Conservation (phyloP, 1,284 basidiomycete species). For the Papiliotrema nemorosa region DNA sequence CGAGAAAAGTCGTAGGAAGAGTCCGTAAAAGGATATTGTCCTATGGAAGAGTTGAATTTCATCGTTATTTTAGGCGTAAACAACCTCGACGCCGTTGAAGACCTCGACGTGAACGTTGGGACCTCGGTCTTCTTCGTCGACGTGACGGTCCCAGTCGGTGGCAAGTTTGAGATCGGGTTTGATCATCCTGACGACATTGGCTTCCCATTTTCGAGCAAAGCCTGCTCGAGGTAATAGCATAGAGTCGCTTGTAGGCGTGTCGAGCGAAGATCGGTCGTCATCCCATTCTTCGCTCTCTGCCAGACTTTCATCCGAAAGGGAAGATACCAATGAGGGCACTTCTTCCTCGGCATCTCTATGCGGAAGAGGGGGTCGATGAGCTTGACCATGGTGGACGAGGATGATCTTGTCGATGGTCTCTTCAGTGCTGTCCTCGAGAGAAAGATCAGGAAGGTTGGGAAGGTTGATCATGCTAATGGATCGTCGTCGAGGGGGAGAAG, state of each 20-base stretch:
- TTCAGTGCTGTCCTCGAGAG: neutral
- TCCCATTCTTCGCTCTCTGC: conserved; percentile 4
- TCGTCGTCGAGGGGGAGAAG: conserved; percentile 2
- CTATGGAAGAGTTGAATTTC: too few species aligned
- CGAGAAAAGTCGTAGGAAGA: too few species aligned
- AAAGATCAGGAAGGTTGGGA: conserved; percentile 1
- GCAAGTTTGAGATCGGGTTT: neutral
- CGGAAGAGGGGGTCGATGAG: neutral
- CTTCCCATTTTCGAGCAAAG: neutral
- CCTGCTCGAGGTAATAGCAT: neutral
- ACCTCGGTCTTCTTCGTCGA: neutral
- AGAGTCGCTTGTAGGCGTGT: neutral
- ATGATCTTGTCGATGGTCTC: neutral
- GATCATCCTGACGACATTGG: neutral
- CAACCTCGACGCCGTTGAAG: conserved; percentile 3
- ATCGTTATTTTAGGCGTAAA: neutral
- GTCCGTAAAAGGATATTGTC: too few species aligned
- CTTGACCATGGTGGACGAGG: neutral
- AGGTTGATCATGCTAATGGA: neutral
- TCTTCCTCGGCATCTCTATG: neutral
- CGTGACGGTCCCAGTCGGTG: neutral
- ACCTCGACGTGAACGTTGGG: conserved; percentile 1
- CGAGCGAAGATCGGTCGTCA: conserved; percentile 1
- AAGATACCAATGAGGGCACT: neutral
- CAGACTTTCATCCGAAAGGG: conserved; percentile 5